phyloP scores from a whole-genome alignment of 192 early-diverging fungal species.

The Obelidium mucronatum region DNA sequence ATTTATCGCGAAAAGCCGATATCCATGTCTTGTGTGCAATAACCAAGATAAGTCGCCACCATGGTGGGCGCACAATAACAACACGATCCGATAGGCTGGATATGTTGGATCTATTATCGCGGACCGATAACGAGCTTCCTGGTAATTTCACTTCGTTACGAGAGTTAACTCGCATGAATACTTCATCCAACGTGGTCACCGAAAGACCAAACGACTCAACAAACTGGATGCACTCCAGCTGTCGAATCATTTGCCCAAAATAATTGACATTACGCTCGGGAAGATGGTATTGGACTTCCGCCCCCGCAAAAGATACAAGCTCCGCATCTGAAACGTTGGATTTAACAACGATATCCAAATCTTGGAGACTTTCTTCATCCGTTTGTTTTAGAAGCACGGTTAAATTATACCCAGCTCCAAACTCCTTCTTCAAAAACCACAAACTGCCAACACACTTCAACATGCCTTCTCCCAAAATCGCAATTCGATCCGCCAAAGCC shows the following conservation, averaged over 20 bases:
- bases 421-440: conserved; percentile 62
- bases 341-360: conserved; percentile 33
- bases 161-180: conserved; percentile 20
- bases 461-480: conserved; percentile 58
- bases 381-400: conserved; percentile 18
- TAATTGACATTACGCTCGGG: not conserved
- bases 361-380: not conserved
- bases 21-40: too few species aligned
- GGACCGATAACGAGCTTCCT: conserved; percentile 40
- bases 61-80: too few species aligned
- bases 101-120: conserved; percentile 11
- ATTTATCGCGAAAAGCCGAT: too few species aligned
- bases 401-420: conserved; percentile 66
- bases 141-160: not conserved
- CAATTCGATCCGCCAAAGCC: conserved; percentile 53
- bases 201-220: not conserved
- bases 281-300: conserved; percentile 24
- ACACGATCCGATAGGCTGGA: not conserved
- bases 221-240: not conserved
- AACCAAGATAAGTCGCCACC: too few species aligned
- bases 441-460: conserved; percentile 60
- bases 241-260: not conserved
- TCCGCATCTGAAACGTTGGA: conserved; percentile 29
- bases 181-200: conserved; percentile 34
- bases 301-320: not conserved